These are phyloP conservation scores for Pichia sp. DNA, from an alignment of 1,139 yeast genomes.

Conservation along the genomic window DNA sequence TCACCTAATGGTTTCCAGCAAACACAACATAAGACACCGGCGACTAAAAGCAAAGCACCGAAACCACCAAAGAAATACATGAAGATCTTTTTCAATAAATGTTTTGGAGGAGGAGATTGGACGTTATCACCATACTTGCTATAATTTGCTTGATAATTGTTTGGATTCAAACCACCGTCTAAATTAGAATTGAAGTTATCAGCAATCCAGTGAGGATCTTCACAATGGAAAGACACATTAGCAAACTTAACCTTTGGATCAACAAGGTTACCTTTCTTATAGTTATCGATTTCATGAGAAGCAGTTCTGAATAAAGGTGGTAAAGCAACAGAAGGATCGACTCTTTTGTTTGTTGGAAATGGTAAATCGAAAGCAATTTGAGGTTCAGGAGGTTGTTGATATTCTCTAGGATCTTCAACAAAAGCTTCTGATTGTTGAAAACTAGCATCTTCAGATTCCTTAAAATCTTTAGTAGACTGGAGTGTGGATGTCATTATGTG, in stretches of 20 bases:
- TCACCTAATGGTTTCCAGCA: conserved; percentile 53
- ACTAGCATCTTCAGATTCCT: background rate
- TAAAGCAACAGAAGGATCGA: conserved; percentile 1
- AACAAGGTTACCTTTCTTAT: background rate
- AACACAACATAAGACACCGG: conserved; percentile 46
- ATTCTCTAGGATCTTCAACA: background rate
- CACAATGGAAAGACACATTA: conserved; percentile 1
- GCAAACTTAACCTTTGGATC: conserved; percentile 8
- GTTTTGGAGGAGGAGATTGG: conserved; percentile 15
- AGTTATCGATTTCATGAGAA: conserved; percentile 2
- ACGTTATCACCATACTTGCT: conserved; percentile 6
- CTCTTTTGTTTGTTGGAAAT: background rate
- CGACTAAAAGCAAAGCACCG: conserved; percentile 43
- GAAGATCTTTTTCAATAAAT: conserved; percentile 36
- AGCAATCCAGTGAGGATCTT: conserved; percentile 6
- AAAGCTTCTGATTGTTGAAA: background rate
- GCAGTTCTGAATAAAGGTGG: conserved; percentile 4
- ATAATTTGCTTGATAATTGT: background rate
- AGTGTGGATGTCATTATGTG: background rate
- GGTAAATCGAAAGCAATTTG: background rate
- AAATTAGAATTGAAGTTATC: conserved; percentile 5
- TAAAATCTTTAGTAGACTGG: background rate
- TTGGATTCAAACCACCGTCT: background rate
- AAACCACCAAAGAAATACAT: conserved; percentile 51
- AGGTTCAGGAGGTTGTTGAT: background rate